Conservation (phyloP, 106 monocot genomes). For the Posidonia australis region DNA sequence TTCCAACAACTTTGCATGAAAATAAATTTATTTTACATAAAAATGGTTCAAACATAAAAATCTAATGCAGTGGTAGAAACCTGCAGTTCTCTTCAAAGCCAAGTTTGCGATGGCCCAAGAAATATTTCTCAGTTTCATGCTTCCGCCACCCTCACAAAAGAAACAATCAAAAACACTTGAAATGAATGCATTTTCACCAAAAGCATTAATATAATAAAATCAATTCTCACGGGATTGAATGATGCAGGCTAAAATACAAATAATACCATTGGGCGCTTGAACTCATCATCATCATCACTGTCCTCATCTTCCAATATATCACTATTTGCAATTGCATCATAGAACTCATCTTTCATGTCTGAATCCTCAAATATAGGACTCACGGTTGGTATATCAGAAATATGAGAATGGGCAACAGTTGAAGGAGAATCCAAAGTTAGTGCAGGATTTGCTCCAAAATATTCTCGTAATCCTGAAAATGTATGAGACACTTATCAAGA, state of each 20-base stretch:
- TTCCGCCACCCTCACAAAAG: constrained; percentile 35
- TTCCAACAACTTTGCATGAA: too few species aligned
- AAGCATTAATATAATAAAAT: not conserved
- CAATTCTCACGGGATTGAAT: not conserved
- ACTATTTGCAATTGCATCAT: constrained; percentile 76
- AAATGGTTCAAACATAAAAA: not conserved
- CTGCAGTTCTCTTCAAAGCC: constrained; percentile 54
- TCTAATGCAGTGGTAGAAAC: constrained; percentile 17
- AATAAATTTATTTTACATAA: too few species aligned
- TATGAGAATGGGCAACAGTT: constrained; percentile 25
- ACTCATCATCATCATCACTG: constrained; percentile 51
- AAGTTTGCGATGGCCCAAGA: constrained; percentile 83
- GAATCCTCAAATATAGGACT: constrained; percentile 42
- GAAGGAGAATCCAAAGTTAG: constrained; percentile 38
- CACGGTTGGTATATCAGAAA: constrained; percentile 18
- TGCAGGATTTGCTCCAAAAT: constrained; percentile 70
- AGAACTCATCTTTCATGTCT: constrained; percentile 70
- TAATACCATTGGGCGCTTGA: constrained; percentile 27
- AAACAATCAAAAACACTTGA: not conserved
- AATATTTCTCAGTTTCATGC: constrained; percentile 71
- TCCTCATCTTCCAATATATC: constrained; percentile 66
- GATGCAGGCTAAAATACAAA: not conserved
- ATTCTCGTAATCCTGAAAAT: constrained; percentile 70
- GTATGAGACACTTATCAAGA: constrained; percentile 4
- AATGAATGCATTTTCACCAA: not conserved